phyloP scores from a whole-genome alignment of 1,139 yeast genomes.

The Diutina neorugosa region DNA sequence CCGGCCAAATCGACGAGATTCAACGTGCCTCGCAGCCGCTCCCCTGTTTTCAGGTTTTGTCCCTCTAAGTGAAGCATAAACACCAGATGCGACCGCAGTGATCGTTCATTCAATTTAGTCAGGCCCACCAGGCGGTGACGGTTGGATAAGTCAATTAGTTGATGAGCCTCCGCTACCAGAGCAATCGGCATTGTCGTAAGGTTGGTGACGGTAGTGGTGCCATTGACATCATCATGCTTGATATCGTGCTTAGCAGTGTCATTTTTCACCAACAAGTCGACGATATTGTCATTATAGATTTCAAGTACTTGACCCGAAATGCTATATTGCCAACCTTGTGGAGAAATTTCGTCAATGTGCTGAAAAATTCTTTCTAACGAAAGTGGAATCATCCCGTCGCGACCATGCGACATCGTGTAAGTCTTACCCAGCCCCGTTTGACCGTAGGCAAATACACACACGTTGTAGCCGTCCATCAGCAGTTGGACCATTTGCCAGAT shows the following conservation, averaged over 20 bases:
- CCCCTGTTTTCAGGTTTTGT: slow-evolving; percentile 35
- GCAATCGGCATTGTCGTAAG: slow-evolving; percentile 38
- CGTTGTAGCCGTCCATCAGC: slow-evolving; percentile 82
- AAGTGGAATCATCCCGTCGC: slow-evolving; percentile 73
- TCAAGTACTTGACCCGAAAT: slow-evolving; percentile 75
- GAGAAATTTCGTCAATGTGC: slow-evolving; percentile 36
- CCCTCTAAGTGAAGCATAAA: slow-evolving; percentile 58
- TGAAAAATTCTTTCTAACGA: slow-evolving; percentile 65
- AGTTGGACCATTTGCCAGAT: slow-evolving; percentile 82
- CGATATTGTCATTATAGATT: slow-evolving; percentile 73
- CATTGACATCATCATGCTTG: slow-evolving; percentile 48
- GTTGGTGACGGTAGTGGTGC: slow-evolving; percentile 50
- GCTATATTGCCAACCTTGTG: slow-evolving; percentile 54
- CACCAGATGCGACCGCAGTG: slow-evolving; percentile 61
- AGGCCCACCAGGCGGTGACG: slow-evolving; percentile 68
- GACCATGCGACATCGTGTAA: slow-evolving; percentile 66
- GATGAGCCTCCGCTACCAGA: slow-evolving; percentile 36
- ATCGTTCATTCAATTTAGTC: slow-evolving; percentile 69
- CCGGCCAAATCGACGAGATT: slow-evolving; percentile 82
- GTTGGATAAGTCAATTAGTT: slow-evolving; percentile 33
- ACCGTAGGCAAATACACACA: slow-evolving; percentile 93
- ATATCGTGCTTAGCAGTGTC: slow-evolving; percentile 39
- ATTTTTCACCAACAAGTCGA: slow-evolving; percentile 35
- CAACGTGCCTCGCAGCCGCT: slow-evolving; percentile 45
- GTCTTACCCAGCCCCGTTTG: slow-evolving; percentile 98